phyloP scores from a whole-genome alignment of 2,329 filamentous ascomycete genomes.

The Neonectria punicea region DNA sequence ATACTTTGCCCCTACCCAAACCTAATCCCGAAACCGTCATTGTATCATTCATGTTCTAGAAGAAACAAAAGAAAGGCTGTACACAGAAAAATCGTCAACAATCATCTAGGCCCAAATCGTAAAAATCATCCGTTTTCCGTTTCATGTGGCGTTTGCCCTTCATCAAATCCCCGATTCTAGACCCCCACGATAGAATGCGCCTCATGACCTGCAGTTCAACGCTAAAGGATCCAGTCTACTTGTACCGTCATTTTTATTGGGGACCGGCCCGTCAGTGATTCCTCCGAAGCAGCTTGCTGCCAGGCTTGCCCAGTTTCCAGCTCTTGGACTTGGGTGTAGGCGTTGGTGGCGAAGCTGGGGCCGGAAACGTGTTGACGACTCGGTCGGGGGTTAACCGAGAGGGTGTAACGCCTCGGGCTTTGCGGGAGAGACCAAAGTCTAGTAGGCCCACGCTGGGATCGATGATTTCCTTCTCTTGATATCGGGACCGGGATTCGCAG shows the following conservation, averaged over 20 bases:
- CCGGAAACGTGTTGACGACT: slow-evolving; percentile 37
- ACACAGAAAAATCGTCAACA: background rate
- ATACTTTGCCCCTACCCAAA: background rate
- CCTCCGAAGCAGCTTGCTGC: slow-evolving; percentile 39
- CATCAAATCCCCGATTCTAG: background rate
- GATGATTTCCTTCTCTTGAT: slow-evolving; percentile 22
- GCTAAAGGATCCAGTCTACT: background rate
- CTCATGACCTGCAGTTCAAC: slow-evolving; percentile 16
- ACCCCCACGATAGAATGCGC: background rate
- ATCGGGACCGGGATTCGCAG: slow-evolving; percentile 23
- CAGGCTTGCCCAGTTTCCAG: slow-evolving; percentile 48
- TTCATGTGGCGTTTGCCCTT: background rate
- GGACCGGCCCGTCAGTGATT: slow-evolving; percentile 30
- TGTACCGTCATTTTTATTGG: background rate
- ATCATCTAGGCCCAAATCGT: background rate
- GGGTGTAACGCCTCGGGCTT: slow-evolving; percentile 23
- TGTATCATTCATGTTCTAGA: background rate
- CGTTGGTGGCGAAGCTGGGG: slow-evolving; percentile 30
- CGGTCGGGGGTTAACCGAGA: slow-evolving; percentile 20
- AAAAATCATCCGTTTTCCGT: background rate
- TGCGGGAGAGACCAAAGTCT: slow-evolving; percentile 27
- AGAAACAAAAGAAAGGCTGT: background rate
- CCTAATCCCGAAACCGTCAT: background rate
- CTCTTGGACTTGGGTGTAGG: slow-evolving; percentile 28
- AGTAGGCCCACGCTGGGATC: slow-evolving; percentile 20